phyloP scores from a whole-genome alignment of 495 filamentous ascomycete genomes.

The Bombardia bombarda region DNA sequence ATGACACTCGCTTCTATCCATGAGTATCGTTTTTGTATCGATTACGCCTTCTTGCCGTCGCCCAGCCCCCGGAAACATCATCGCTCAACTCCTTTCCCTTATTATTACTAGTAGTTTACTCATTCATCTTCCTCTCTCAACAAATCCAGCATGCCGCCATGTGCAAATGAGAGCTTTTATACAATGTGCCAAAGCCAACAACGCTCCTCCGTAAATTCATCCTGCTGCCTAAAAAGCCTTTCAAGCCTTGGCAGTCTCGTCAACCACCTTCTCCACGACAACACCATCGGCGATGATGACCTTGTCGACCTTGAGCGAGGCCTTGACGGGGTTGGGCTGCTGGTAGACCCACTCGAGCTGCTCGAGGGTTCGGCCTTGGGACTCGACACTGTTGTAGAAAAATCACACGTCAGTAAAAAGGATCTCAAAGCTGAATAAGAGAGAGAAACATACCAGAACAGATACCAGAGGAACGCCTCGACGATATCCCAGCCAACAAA shows the following conservation, averaged over 20 bases:
- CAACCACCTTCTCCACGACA: conserved; percentile 42
- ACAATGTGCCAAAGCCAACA: background rate
- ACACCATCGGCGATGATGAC: conserved; percentile 46
- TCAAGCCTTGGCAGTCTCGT: background rate
- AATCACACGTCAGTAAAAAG: conserved; percentile 1
- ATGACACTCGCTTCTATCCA: too few relatives aligned
- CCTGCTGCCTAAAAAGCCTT: background rate
- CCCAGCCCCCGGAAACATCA: too few relatives aligned
- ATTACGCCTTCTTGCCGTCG: too few relatives aligned
- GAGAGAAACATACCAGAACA: conserved; percentile 34
- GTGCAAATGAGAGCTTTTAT: too few relatives aligned
- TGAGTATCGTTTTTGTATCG: too few relatives aligned
- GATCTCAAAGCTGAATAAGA: too few relatives aligned
- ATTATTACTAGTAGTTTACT: too few relatives aligned
- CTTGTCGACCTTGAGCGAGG: conserved; percentile 44
- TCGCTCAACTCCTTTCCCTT: too few relatives aligned
- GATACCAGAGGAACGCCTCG: conserved; percentile 38
- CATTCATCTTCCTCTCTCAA: too few relatives aligned
- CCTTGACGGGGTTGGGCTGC: conserved; percentile 42
- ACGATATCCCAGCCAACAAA: conserved; percentile 41
- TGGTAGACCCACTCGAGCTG: conserved; percentile 45
- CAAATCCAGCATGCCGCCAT: too few relatives aligned
- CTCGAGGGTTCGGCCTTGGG: conserved; percentile 43
- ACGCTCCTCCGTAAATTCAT: background rate
- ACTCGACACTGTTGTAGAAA: conserved; percentile 35